phyloP scores from a whole-genome alignment of 2,329 filamentous ascomycete genomes.

The Cladorrhinum sp. region DNA sequence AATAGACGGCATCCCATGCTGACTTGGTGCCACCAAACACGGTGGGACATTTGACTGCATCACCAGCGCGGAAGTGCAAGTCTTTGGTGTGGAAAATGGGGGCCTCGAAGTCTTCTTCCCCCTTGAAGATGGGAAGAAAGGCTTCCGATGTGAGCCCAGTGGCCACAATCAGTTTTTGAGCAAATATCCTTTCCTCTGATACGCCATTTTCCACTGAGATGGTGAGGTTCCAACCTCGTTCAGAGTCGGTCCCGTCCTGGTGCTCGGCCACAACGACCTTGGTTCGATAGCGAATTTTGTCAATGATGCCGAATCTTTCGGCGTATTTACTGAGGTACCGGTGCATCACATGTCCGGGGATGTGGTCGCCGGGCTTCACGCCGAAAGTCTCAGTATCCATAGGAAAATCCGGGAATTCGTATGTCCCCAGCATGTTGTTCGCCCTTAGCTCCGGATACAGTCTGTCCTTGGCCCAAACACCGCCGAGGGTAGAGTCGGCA shows the following conservation, averaged over 20 bases:
- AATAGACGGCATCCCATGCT: conserved; percentile 63
- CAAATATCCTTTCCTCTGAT: conserved; percentile 31
- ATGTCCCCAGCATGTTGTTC: conserved; percentile 72
- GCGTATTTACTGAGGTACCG: conserved; percentile 47
- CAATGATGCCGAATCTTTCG: conserved; percentile 40
- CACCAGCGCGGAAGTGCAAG: conserved; percentile 41
- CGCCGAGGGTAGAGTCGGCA: conserved; percentile 55
- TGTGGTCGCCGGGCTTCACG: conserved; percentile 44
- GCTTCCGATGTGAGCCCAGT: conserved; percentile 53
- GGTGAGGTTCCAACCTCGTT: conserved; percentile 42
- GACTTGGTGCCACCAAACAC: conserved; percentile 64
- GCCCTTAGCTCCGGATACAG: conserved; percentile 67
- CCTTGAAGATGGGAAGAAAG: conserved; percentile 45
- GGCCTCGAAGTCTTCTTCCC: conserved; percentile 43
- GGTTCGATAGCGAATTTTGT: conserved; percentile 39
- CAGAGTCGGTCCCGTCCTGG: conserved; percentile 22
- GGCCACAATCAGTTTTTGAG: conserved; percentile 51
- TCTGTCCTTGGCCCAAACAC: conserved; percentile 66
- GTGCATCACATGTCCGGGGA: conserved; percentile 46
- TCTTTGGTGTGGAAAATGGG: conserved; percentile 51
- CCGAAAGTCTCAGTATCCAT: conserved; percentile 57
- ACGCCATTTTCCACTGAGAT: conserved; percentile 19
- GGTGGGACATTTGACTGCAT: conserved; percentile 43
- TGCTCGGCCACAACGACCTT: conserved; percentile 44
- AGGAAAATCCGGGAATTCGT: conserved; percentile 71